phyloP scores from a whole-genome alignment of 345 rosid species.

The Eucalyptus curtisii region DNA sequence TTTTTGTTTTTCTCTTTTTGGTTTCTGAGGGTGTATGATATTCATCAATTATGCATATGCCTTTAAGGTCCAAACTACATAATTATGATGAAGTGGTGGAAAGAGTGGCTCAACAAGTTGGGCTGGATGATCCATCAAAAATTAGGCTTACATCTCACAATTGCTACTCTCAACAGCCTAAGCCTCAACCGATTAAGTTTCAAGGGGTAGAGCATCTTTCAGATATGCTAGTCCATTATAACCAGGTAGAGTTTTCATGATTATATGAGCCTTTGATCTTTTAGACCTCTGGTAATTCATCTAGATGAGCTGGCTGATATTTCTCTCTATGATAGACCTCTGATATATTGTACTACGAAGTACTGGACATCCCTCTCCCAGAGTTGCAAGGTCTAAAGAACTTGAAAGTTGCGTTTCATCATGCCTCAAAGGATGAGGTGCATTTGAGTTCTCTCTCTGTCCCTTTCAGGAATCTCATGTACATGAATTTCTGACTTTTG shows the following conservation, averaged over 20 bases:
- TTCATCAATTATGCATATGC: background rate
- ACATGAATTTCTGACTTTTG: background rate
- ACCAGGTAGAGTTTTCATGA: constrained; percentile 46
- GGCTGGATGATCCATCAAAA: constrained; percentile 81
- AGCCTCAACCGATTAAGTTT: constrained; percentile 87
- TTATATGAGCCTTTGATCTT: background rate
- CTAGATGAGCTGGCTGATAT: background rate
- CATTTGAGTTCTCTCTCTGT: background rate
- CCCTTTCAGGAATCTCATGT: background rate
- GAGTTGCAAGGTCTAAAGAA: constrained; percentile 90
- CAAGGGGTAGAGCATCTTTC: constrained; percentile 80
- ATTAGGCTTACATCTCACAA: constrained; percentile 94
- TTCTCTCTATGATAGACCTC: constrained; percentile 51
- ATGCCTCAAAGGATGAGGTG: constrained; percentile 80
- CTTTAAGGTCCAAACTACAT: constrained; percentile 72
- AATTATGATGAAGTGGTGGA: constrained; percentile 87
- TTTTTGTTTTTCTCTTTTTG: background rate
- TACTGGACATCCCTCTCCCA: constrained; percentile 96
- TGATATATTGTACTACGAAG: constrained; percentile 92
- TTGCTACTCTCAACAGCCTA: constrained; percentile 98
- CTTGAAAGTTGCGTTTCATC: constrained; percentile 87
- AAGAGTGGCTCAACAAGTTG: constrained; percentile 74
- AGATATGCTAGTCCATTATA: constrained; percentile 89
- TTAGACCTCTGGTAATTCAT: background rate
- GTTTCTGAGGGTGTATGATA: background rate